A percentile compares a stretch with the other conserved stretches of the same genome.
Conservation (phyloP, 2,329 filamentous ascomycete genomes). For the Rutstroemia sp. region DNA sequence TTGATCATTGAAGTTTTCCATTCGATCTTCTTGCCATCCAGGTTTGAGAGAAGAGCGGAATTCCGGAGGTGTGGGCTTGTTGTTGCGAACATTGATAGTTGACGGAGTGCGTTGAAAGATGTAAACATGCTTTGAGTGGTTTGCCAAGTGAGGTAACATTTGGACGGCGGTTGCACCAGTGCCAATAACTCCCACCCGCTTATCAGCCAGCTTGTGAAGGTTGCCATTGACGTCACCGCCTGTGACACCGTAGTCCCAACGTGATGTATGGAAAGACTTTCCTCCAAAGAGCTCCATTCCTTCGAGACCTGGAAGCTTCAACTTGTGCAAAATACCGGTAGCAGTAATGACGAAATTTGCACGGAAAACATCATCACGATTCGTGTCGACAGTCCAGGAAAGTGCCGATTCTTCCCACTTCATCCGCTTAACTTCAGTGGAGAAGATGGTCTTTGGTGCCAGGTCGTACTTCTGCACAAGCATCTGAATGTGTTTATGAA, state of each 20-base stretch:
- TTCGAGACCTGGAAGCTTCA: constrained; percentile 42
- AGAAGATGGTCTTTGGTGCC: constrained; percentile 51
- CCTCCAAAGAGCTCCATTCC: constrained; percentile 39
- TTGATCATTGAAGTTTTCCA: constrained; percentile 9
- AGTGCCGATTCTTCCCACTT: constrained; percentile 45
- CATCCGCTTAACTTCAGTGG: constrained; percentile 43
- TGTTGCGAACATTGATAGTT: constrained; percentile 48
- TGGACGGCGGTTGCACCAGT: constrained; percentile 53
- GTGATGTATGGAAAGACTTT: constrained; percentile 42
- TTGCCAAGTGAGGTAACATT: constrained; percentile 49
- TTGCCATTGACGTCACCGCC: constrained; percentile 7
- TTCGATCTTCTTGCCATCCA: constrained; percentile 6
- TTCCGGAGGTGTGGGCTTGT: constrained; percentile 36
- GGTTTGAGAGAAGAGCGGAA: constrained; percentile 14
- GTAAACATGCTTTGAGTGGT: constrained; percentile 40
- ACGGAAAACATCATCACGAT: constrained; percentile 45
- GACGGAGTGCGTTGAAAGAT: constrained; percentile 53
- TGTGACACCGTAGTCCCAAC: constrained; percentile 51
- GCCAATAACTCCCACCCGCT: constrained; percentile 50
- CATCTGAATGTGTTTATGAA: constrained; percentile 44
- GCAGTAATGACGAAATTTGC: constrained; percentile 50
- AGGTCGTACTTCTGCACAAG: constrained; percentile 47
- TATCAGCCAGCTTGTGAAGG: constrained; percentile 36
- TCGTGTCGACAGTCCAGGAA: constrained; percentile 44
- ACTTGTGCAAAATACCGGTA: constrained; percentile 51